Conservation (phyloP, 225 moss, liverwort and hornwort species). For the Pleurozium schreberi region DNA sequence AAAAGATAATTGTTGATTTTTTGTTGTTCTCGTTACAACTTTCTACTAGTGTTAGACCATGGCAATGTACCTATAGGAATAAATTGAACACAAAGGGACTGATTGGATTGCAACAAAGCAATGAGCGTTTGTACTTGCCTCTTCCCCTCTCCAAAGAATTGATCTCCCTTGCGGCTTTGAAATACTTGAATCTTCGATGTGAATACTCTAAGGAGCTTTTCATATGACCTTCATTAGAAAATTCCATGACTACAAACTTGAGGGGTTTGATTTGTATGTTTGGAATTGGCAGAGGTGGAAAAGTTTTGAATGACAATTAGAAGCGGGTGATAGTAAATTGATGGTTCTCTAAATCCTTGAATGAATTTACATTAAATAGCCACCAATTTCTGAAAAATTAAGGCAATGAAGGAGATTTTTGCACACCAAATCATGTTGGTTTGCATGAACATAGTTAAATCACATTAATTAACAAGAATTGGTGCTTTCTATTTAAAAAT, state of each 20-base stretch:
- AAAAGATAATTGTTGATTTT: too few species aligned
- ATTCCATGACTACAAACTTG: not conserved
- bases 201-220: not conserved
- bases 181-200: not conserved
- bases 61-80: not conserved
- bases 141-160: rapidly evolving
- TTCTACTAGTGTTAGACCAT: too few species aligned
- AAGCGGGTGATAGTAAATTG: not conserved
- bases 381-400: not conserved
- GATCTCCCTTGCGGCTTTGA: rapidly evolving
- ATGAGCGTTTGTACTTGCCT: not conserved
- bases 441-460: not conserved
- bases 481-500: not conserved
- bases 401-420: not conserved
- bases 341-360: not conserved
- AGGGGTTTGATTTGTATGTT: not conserved
- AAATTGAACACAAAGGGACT: not conserved
- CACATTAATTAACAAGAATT: not conserved
- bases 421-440: not conserved
- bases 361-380: not conserved
- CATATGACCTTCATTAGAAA: not conserved
- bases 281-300: not conserved
- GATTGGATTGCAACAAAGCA: too few species aligned
- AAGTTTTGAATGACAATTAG: not conserved
- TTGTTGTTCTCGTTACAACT: too few species aligned